Evolutionary conservation across 805 yeast genomes (phyloP), one percentile per base, ranked within the genome.

Genomic region (Starmerella gropengiesseri): DNA sequence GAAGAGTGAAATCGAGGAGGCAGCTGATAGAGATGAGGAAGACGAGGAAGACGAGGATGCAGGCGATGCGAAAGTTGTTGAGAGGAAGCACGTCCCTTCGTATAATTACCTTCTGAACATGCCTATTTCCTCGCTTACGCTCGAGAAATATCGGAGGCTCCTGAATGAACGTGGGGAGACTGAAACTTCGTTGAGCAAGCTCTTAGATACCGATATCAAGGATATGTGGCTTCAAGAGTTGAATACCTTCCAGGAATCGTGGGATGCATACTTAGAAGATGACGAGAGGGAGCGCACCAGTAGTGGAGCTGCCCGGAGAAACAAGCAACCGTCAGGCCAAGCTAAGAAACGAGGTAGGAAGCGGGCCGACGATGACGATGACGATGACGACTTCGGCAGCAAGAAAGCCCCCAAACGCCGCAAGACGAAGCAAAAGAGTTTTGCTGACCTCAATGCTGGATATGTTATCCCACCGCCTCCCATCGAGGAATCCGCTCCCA

Each of bases 111-210:
- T 91, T 49, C 68, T 91, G 41, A 93, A 91, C 41, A 82, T 91
- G 95, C 75, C 86, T 27, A 78, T 91, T 50, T 85, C 95, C 91
- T 81, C 95, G 29, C 73, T 91, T 57, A 89, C 98, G 0, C 71
- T 70, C 45, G 98, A 91, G 63, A 74, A 91, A 54, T 91, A 87
- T 58, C 87, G 84, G 55, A 78, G 74, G 52, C 66, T 91, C 51
- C 65, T 86, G 54, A 70, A 70, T 41, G 93, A 87, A 58, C 72
- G 75, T 47, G 83, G 76, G 44, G 78, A 67, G 20, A 80, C 78
- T 55, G 89, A 85, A 58, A 66, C 60, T 11, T 93, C 83, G 57
- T 69, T 89, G 53, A 78, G 75, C 34, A 59, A 56, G 1, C 67
- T 91, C 52, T 70, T 86, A 52, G 70, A 72, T 42, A 68, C 75